Evolutionary conservation across 2,329 filamentous ascomycete species (phyloP).

Genomic region (Waltergamsia citrina): DNA sequence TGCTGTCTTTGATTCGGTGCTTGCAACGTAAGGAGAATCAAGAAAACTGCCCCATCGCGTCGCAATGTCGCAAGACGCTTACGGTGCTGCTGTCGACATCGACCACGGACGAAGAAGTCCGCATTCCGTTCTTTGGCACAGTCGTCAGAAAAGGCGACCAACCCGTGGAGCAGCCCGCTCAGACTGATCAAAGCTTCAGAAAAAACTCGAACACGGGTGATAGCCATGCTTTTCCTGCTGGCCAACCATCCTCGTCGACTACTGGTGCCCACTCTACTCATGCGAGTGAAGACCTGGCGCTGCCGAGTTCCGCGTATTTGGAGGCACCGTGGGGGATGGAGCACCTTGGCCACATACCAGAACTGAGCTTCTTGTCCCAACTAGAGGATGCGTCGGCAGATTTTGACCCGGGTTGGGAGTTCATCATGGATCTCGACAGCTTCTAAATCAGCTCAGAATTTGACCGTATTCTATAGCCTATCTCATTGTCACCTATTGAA

Average conservation of each 20-base stretch:
- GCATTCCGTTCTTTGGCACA: too few species aligned
- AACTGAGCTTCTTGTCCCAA: conserved; percentile 4
- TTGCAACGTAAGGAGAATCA: too few species aligned
- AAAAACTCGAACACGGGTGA: not conserved
- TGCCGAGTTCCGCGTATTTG: conserved; percentile 4
- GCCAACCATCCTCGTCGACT: conserved; percentile 1
- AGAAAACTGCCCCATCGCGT: too few species aligned
- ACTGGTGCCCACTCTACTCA: conserved; percentile 3
- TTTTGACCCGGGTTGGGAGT: conserved; percentile 5
- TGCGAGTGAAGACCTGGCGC: conserved; percentile 1
- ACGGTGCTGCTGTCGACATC: too few species aligned
- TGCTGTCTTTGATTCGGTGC: too few species aligned
- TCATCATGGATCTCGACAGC: conserved; percentile 6
- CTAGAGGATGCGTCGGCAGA: conserved; percentile 3
- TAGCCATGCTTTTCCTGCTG: not conserved
- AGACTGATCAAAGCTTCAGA: not conserved
- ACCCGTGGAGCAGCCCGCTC: conserved; percentile 2
- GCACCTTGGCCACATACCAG: conserved; percentile 4
- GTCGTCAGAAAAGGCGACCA: conserved; percentile 7
- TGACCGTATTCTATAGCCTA: too few species aligned
- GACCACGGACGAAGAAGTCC: too few species aligned
- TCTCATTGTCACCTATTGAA: too few species aligned
- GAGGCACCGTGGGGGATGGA: conserved; percentile 5
- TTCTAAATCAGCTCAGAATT: conserved; percentile 4
- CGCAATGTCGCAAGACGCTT: too few species aligned